Percentiles rank a stretch among this genome's conserved stretches.
Conservation (phyloP, 768 basidiomycete genomes). For the Suillus lakei region DNA sequence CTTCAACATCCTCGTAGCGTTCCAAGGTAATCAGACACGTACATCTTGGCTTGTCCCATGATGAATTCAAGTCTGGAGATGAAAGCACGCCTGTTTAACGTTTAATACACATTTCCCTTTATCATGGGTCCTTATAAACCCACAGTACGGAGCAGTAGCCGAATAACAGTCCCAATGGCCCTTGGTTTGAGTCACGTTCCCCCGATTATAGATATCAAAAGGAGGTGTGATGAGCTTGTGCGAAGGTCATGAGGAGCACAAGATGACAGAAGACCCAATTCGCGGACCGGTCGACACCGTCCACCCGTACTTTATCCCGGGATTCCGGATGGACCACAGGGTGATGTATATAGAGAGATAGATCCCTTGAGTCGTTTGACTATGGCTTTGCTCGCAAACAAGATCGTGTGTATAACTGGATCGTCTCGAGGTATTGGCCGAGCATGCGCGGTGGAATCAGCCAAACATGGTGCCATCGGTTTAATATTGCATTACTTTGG, state of each 20-base stretch:
- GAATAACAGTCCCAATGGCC: constrained; percentile 3
- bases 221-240: constrained; percentile 13
- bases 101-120: neutral
- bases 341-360: neutral
- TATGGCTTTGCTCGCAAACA: constrained; percentile 53
- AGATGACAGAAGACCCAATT: constrained; percentile 13
- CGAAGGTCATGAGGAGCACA: constrained; percentile 21
- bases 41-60: constrained; percentile 59
- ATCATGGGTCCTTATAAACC: constrained; percentile 13
- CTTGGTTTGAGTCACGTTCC: constrained; percentile 16
- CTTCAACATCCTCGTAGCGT: neutral
- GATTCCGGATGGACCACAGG: neutral
- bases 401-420: constrained; percentile 74
- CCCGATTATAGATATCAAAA: constrained; percentile 8
- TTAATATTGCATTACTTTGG: constrained; percentile 74
- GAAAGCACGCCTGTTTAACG: neutral
- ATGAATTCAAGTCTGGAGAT: constrained; percentile 6
- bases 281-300: constrained; percentile 8
- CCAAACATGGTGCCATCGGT: constrained; percentile 64
- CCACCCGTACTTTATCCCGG: neutral
- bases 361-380: neutral
- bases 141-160: constrained; percentile 7
- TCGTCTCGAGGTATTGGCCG: constrained; percentile 77
- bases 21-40: constrained; percentile 21
- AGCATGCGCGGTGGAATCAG: constrained; percentile 68